These are phyloP conservation scores for Peziza echinospora DNA, from an alignment of 495 filamentous ascomycete genomes.

Conservation along the genomic window DNA sequence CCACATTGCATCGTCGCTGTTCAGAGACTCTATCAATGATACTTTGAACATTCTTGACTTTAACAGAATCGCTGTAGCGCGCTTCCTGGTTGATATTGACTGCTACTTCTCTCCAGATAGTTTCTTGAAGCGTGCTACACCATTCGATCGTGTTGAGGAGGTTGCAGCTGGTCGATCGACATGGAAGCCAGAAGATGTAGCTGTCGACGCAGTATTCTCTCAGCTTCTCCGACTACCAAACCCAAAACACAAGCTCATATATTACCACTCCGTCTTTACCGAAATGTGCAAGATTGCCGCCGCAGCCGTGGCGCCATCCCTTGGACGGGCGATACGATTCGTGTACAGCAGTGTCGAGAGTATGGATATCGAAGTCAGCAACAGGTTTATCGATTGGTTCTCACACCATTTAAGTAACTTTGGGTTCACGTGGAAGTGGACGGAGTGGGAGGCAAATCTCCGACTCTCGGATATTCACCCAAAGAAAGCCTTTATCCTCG, in stretches of 20 bases:
- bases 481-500: slow-evolving; percentile 76
- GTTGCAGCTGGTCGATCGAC: slow-evolving; percentile 45
- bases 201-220: slow-evolving; percentile 89
- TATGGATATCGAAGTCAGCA: slow-evolving; percentile 68
- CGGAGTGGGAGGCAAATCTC: slow-evolving; percentile 85
- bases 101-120: slow-evolving; percentile 75
- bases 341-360: slow-evolving; percentile 58
- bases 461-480: slow-evolving; percentile 55
- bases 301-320: slow-evolving; percentile 81
- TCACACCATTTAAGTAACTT: slow-evolving; percentile 96
- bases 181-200: slow-evolving; percentile 97
- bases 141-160: slow-evolving; percentile 72
- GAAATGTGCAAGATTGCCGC: slow-evolving; percentile 90
- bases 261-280: slow-evolving; percentile 85
- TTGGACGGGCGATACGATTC: slow-evolving; percentile 83
- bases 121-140: slow-evolving; percentile 80
- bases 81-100: slow-evolving; percentile 80
- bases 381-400: slow-evolving; percentile 94
- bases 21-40: slow-evolving; percentile 72
- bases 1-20: slow-evolving; percentile 53
- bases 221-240: slow-evolving; percentile 74
- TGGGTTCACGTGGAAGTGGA: slow-evolving; percentile 99
- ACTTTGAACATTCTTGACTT: slow-evolving; percentile 87
- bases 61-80: slow-evolving; percentile 70
- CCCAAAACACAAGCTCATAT: slow-evolving; percentile 84